Evolutionary conservation across 2,329 filamentous ascomycete species (phyloP).

Genomic region (Kalmusia sp.): DNA sequence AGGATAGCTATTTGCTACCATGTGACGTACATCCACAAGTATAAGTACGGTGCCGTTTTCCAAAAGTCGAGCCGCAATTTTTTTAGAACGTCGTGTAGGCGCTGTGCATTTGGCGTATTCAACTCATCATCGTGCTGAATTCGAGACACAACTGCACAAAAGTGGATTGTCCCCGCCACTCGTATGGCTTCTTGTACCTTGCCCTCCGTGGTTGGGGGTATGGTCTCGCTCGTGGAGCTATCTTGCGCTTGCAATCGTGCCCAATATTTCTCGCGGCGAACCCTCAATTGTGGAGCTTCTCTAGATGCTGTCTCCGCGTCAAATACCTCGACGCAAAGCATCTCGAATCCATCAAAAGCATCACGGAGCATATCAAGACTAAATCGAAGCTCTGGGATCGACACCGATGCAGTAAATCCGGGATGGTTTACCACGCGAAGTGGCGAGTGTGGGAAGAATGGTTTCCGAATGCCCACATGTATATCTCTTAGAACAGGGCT

Average conservation of each 20-base stretch:
- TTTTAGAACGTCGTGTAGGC: constrained; percentile 11
- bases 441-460: constrained; percentile 22
- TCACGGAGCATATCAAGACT: constrained; percentile 18
- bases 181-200: constrained; percentile 15
- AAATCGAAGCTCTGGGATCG: constrained; percentile 9
- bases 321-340: constrained; percentile 22
- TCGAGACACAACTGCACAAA: constrained; percentile 17
- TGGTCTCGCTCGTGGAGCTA: background rate
- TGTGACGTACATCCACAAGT: constrained; percentile 19
- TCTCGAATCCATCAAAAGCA: constrained; percentile 23
- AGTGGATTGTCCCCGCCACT: constrained; percentile 21
- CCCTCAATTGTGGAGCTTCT: constrained; percentile 11
- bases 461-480: constrained; percentile 4
- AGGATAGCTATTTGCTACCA: background rate
- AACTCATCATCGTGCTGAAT: constrained; percentile 21
- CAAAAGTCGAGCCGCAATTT: constrained; percentile 15
- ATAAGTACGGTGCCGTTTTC: constrained; percentile 21
- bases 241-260: constrained; percentile 1
- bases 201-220: background rate
- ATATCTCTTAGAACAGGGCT: constrained; percentile 16
- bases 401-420: background rate
- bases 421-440: constrained; percentile 18
- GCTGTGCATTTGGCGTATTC: constrained; percentile 16
- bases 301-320: constrained; percentile 17
- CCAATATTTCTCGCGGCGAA: constrained; percentile 14